Evolutionary conservation across 495 filamentous ascomycete species (phyloP).

Genomic region (Penicillium arizonense): DNA sequence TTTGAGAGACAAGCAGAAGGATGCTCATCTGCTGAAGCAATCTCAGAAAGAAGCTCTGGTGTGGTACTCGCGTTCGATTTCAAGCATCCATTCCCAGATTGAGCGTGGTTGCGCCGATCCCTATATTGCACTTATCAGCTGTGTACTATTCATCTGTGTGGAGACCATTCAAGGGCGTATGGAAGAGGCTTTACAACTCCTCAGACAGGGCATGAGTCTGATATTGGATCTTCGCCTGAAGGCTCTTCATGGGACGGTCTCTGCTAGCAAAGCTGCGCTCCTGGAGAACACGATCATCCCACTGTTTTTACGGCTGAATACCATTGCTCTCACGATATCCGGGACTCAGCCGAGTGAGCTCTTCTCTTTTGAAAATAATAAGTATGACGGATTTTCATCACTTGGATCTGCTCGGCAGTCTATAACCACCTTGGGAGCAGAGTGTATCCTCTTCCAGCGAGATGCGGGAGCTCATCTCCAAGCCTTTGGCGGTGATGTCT

Average conservation of each 20-base stretch:
- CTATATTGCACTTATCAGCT: constrained; percentile 48
- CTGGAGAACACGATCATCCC: constrained; percentile 23
- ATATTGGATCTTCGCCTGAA: constrained; percentile 20
- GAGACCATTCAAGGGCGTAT: constrained; percentile 50
- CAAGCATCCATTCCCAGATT: constrained; percentile 33
- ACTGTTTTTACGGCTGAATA: constrained; percentile 22
- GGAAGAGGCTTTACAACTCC: constrained; percentile 24
- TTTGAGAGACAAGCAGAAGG: constrained; percentile 1
- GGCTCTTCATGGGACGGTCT: constrained; percentile 3
- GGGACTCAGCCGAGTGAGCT: constrained; percentile 15
- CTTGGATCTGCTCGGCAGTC: constrained; percentile 15
- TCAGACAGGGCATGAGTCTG: constrained; percentile 20
- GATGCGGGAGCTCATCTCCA: constrained; percentile 5
- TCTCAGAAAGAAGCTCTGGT: constrained; percentile 24
- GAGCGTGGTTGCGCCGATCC: constrained; percentile 21
- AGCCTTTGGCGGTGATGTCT: neutral
- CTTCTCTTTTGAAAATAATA: neutral
- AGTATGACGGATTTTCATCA: constrained; percentile 6
- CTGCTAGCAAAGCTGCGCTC: constrained; percentile 12
- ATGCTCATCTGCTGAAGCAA: constrained; percentile 1
- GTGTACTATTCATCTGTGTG: constrained; percentile 53
- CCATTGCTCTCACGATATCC: constrained; percentile 20
- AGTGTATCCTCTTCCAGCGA: constrained; percentile 20
- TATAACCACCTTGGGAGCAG: constrained; percentile 14
- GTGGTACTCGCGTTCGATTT: constrained; percentile 36